Evolutionary conservation across 176 grass and related monocot species (phyloP), one percentile per base, ranked within the genome.

Genomic region (Aechmea fasciata): DNA sequence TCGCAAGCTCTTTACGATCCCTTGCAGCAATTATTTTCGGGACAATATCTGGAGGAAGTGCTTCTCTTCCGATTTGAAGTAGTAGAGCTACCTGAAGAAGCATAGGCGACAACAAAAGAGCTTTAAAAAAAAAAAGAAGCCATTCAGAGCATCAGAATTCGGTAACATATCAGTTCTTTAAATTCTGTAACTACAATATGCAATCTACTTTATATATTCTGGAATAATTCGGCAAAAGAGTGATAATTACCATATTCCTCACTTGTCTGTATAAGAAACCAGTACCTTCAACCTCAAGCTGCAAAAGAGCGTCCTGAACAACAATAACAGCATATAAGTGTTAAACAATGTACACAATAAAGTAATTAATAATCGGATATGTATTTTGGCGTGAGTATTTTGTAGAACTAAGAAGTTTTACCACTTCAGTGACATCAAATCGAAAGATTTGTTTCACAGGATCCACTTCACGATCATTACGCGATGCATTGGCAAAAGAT

Each of bases 231-330:
- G 55, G 17, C 10, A 61, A 61, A 2, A 18, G 17, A 10, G 20
- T 61, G 7, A 67, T 66, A 86, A 69, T 81, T 91, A 96, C 92
- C 92, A 96, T 89, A 73, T 96, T 96, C 62, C 92, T 86, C 70
- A 96, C 92, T 92, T 96, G 92, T 85, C 88, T 91, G 80, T 92
- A 89, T 74, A 96, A 74, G 83, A 96, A 96, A 53, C 92, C 92
- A 54, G 81, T 85, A 51, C 92, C 92, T 86, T 96, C 92, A 74
- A 96, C 86, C 70, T 92, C 88, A 52, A 96, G 79, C 54, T 92
- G 88, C 84, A 96, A 83, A 71, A 92, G 49, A 66, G 83, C 54
- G 81, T 71, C 83, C 92, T 96, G 82, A 23, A 81, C 19, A 76
- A 73, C 70, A 76, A 67, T 63, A 53, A 73, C 18, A 75, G 55